Base-by-base conservation (phyloP, 148 eudicot genomes). In the Arctostaphylos glauca region DNA sequence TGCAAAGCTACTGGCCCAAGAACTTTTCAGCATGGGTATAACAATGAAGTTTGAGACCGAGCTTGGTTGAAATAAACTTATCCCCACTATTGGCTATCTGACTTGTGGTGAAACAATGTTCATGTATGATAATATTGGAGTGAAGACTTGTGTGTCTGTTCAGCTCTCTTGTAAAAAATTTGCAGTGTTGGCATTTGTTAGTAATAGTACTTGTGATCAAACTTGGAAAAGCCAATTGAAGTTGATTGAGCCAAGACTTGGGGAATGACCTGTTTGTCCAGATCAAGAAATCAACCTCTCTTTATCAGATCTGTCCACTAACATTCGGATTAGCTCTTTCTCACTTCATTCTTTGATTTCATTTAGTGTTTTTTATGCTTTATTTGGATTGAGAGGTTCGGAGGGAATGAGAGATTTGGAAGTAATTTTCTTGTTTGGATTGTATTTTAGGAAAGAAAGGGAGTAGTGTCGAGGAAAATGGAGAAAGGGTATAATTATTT, bases 1-100 rank as follows among this genome's bases (percentile, higher is more conserved):
- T 1, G 97, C 99, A 0, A 96, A 96, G 90, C 77, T 96, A 14
- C 87, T 96, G n/a, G 89, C 87, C 21, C 99, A 96, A 85, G 99
- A 96, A 86, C 98, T 96, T 21, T 94, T 96, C 81, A 93, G 98
- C 82, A 94, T 96, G 99, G 98, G 99, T 25, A 93, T 96, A 21
- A 85, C 94, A 31, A 90, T 96, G 64, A 93, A 92, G 88, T 96
- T 94, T 77, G 98, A 96, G 31, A 93, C 99, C 8, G 90, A 94
- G 81, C 85, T 90, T 9, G 93, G 95, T 72, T 95, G 87, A 91
- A 12, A 14, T 18, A 10, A 48, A 23, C 77, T 74, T 23, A 0
- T 14, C 46, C 74, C 74, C 44, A 5, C 9, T 5, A 6, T 50
- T 49, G 55, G 15, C n/a, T 21, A 43, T 49, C n/a, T 50, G 56